Evolutionary conservation across 108 stramenopile genomes (phyloP), one percentile per base, ranked within the genome.

Genomic region (Nitzschia sp.): DNA sequence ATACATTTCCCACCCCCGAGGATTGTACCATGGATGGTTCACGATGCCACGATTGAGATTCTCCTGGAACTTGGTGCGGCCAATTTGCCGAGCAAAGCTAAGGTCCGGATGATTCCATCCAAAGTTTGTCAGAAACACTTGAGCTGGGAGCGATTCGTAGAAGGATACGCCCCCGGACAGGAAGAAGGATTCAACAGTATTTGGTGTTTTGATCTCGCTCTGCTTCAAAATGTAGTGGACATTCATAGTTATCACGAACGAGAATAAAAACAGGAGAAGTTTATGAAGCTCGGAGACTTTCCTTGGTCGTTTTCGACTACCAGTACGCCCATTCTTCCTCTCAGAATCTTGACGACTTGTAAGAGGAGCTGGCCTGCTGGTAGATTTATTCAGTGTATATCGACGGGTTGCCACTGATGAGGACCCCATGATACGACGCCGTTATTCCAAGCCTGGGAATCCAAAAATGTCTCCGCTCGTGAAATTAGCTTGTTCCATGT

Each of bases 21-120:
- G 78, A 47, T 79, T 61, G 32, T 72, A 83, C 53, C 51, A 69
- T 0, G 82, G 82, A 70, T 83, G 82, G 25, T 83, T 76, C 25
- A 74, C 48, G 5, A 83, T 30, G 0, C 60, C 82, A 3, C 21
- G n/a, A 54, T 26, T 54, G 48, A 76, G 34, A 53, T 69, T 57
- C 4, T n/a, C 33, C 4, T 67, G 4, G 23, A 65, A 51, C 3
- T 78, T 1, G 25, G 55, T 59, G 8, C 76, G 64, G 5, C 61
- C 70, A 29, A 32, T 5, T 29, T 29, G 56, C 5, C 6, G 1
- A 15, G 31, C 61, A 29, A 42, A 4, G 15, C 58, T 68, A 56
- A 45, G 71, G 63, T 81, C 64, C n/a, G 38, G 29, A 23, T 71
- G 51, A 42, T 81, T 81, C 80, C 80, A 81, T 0, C 75, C 75